These are phyloP conservation scores for Reticulascus tulasneorum DNA, from an alignment of 2,329 filamentous ascomycete species.

Conservation along the genomic window DNA sequence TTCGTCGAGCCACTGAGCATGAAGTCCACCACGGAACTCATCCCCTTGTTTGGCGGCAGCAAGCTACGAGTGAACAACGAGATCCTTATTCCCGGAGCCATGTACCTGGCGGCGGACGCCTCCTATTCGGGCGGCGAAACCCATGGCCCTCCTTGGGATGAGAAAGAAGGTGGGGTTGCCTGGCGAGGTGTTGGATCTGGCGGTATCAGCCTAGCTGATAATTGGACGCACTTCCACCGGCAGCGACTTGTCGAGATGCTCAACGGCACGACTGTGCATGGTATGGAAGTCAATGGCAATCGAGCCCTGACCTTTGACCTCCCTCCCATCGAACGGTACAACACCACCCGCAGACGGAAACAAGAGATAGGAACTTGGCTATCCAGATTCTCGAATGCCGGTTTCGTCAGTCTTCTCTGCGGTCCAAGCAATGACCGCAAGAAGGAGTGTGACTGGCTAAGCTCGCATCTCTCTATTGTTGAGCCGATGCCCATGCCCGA, in stretches of 20 bases:
- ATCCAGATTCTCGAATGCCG: constrained; percentile 33
- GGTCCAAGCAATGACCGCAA: constrained; percentile 11
- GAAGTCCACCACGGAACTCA: constrained; percentile 47
- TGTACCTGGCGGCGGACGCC: constrained; percentile 57
- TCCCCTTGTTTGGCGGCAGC: constrained; percentile 60
- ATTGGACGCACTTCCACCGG: constrained; percentile 67
- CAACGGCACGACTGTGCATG: constrained; percentile 55
- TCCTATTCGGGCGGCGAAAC: constrained; percentile 54
- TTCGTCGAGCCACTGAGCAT: constrained; percentile 51
- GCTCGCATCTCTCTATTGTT: constrained; percentile 28
- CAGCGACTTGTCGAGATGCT: constrained; percentile 67
- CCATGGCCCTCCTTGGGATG: constrained; percentile 54
- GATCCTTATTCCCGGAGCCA: constrained; percentile 60
- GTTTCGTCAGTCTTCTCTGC: constrained; percentile 41
- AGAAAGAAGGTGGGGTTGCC: constrained; percentile 51
- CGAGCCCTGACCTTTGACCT: constrained; percentile 46
- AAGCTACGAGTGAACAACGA: constrained; percentile 62
- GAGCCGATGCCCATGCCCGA: constrained; percentile 37
- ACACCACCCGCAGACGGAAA: constrained; percentile 30
- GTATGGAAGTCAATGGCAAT: constrained; percentile 37
- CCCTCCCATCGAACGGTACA: constrained; percentile 37
- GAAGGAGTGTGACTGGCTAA: constrained; percentile 34
- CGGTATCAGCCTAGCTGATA: constrained; percentile 47
- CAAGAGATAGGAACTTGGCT: constrained; percentile 38
- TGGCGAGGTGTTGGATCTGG: constrained; percentile 66